A percentile compares a stretch with the other conserved stretches of the same genome.
phyloP scores from a whole-genome alignment of 2,329 filamentous ascomycete species.

The Akanthomyces lecanii region DNA sequence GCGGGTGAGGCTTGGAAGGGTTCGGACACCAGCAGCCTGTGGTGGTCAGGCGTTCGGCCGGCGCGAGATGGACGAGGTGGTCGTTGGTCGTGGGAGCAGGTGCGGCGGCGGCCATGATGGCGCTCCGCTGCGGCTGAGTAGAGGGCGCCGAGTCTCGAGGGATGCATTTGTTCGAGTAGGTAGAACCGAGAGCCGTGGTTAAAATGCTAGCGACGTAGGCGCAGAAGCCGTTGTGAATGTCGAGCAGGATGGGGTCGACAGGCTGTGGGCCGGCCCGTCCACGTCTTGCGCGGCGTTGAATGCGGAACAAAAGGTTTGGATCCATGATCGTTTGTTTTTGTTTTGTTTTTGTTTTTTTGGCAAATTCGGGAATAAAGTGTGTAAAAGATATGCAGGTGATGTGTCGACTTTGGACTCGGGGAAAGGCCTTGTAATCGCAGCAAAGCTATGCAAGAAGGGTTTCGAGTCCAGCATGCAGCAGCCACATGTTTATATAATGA shows the following conservation, averaged over 20 bases:
- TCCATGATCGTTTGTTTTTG: background rate
- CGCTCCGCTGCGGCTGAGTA: background rate
- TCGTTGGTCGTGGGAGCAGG: background rate
- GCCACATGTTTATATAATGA: conserved; percentile 2
- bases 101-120: background rate
- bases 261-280: background rate
- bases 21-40: conserved; percentile 17
- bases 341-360: background rate
- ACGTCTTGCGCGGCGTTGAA: conserved; percentile 5
- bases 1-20: conserved; percentile 1
- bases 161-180: background rate
- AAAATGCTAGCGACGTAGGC: conserved; percentile 7
- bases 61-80: conserved; percentile 11
- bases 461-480: conserved; percentile 2
- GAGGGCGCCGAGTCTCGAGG: background rate
- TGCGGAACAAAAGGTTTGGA: background rate
- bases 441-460: background rate
- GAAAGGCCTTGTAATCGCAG: background rate
- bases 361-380: background rate
- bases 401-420: background rate
- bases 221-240: conserved; percentile 14
- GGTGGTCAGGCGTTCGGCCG: background rate
- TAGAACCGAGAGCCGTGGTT: background rate
- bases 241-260: conserved; percentile 2
- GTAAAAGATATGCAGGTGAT: background rate